Base-by-base conservation (phyloP, 805 yeast genomes). In the Brettanomyces custersianus region DNA sequence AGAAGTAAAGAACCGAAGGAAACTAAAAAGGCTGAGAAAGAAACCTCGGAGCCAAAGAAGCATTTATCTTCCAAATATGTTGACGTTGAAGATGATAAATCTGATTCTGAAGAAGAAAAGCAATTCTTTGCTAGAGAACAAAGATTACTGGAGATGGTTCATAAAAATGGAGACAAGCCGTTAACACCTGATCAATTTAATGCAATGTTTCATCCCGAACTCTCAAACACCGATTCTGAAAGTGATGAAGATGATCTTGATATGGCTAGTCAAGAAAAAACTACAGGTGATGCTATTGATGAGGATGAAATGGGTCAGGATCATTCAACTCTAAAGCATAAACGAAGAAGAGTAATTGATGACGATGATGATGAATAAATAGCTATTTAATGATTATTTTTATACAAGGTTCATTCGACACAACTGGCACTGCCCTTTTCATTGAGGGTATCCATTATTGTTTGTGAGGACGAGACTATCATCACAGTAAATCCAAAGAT, bases 381-480 rank as follows among this genome's bases (percentile, higher is more conserved):
- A 32, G 21, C 22, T 34, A 32, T 24, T 10, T 24, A 30, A 12
- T 15, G 13, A 20, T 20, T 30, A 39, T 21, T 5, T 16, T 9
- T 17, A 13, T 7, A 4, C 3, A 9, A 10, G 20, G 15, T 4
- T 34, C 29, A 53, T 34, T 36, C 51, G 12, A 58, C 62, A 54
- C 85, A 78, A 42, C 76, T 80, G 20, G 57, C 59, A 16, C 64
- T 72, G 16, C 58, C 69, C 9, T 57, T 60, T 8, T 56, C 63
- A 20, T 38, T 37, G 11, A 68, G 23, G 19, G 76, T 62, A 26
- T 66, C 62, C 12, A 66, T 40, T 3, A 85, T 65, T 2, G 94
- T 83, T 64, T 81, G 88, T 15, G 70, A 59, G 0, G 94, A 78
- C n/a, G 95, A 82, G 11, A 86, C 62, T 21, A 84, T 43, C 92